Evolutionary conservation across 2,329 filamentous ascomycete genomes (phyloP).

Genomic region (Acephala macrosclerotiorum): DNA sequence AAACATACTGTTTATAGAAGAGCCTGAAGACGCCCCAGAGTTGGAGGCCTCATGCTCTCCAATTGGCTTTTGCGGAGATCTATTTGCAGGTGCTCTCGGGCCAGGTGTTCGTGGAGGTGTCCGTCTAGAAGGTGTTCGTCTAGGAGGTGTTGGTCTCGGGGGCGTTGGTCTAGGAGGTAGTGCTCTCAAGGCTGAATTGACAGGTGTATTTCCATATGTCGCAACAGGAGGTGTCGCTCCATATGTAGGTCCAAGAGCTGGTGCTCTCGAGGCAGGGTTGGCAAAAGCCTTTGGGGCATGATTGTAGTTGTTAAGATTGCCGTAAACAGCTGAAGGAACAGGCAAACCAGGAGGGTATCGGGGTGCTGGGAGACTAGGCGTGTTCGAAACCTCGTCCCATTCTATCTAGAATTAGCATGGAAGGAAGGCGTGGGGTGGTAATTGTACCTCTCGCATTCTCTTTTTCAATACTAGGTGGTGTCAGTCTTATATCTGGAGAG

Average conservation of each 20-base stretch:
- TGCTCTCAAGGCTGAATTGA: no score
- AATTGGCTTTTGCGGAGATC: not conserved
- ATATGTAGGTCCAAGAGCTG: not conserved
- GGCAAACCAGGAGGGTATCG: not conserved
- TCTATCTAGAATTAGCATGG: constrained; percentile 1
- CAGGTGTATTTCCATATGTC: no score
- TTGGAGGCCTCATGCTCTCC: not conserved
- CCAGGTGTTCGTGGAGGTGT: not conserved
- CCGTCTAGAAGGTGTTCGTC: no score
- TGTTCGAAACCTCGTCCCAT: constrained; percentile 7
- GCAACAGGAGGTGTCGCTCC: no score
- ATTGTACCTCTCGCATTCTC: constrained; percentile 4
- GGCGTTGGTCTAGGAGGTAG: no score
- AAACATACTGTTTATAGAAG: not conserved
- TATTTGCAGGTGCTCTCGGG: not conserved
- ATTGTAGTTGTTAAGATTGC: not conserved
- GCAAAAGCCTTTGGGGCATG: not conserved
- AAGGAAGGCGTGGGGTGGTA: not conserved
- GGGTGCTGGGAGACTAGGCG: not conserved
- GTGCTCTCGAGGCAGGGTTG: not conserved
- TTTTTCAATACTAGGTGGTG: not conserved
- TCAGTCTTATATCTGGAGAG: not conserved
- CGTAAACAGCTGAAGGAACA: not conserved
- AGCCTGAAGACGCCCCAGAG: not conserved
- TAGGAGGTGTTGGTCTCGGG: no score